Evolutionary conservation across 2,329 filamentous ascomycete genomes (phyloP), one percentile per base, ranked within the genome.

Genomic region (Pseudocercospora vitis): DNA sequence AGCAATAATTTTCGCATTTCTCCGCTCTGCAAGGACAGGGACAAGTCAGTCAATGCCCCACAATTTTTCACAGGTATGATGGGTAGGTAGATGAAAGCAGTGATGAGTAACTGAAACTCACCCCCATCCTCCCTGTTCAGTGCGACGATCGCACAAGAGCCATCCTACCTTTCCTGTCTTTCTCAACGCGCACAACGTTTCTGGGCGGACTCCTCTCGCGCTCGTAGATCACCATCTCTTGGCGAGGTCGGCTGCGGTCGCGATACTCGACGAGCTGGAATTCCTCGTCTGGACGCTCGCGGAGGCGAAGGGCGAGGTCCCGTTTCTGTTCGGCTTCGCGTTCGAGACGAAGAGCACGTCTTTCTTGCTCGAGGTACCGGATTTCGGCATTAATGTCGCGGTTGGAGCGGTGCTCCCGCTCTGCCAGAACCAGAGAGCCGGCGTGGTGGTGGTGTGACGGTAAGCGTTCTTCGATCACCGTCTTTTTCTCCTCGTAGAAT

Each of bases 151-250:
- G 82, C 77, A 87, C 88, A 76, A 91, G 85, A 78, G 85, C 83
- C 84, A 94, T 85, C 88, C 86, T 94, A 95, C 91, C 91, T 91
- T 89, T 94, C 79, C 87, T 87, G 76, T 96, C 90, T 79, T 88
- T 90, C 75, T 90, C 88, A 65, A 96, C 84, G 64, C 87, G 79
- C 59, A 88, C 77, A 50, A 85, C 73, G 55, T 84, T 81, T 47
- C 79, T 73, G 32, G 72, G 71, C 18, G 68, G 68, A 52, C 65
- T 70, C 35, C 63, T 77, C 65, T 63, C 75, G 60, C 69, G 61
- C 79, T 73, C 68, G 24, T 66, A 67, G 50, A 74, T 70, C 55
- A 84, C 86, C 37, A 88, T 70, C 40, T 88, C 78, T 28, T 89
- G 85, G 50, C 84, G 81, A 23, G 56, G 46, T 40, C 57, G 52